These are phyloP conservation scores for Taphrina populina DNA, from an alignment of 1,139 yeast species.

Conservation along the genomic window DNA sequence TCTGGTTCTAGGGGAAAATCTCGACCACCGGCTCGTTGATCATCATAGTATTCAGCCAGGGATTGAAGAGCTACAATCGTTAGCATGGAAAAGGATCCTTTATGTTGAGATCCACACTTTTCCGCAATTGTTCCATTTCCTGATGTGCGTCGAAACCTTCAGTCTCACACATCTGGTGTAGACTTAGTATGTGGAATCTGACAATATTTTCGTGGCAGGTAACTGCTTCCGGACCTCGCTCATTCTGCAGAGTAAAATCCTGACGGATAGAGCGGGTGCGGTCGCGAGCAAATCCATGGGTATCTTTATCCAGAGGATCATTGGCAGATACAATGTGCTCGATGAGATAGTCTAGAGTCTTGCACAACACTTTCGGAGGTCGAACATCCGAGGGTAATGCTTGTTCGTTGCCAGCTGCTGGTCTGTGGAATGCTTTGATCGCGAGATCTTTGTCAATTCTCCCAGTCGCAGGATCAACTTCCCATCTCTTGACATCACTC, in stretches of 20 bases:
- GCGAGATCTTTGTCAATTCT: slow-evolving; percentile 65
- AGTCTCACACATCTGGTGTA: slow-evolving; percentile 82
- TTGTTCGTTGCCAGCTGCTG: slow-evolving; percentile 98
- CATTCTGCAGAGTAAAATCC: slow-evolving; percentile 94
- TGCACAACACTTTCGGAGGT: slow-evolving; percentile 70
- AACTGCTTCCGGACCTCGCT: slow-evolving; percentile 87
- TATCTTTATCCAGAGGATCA: slow-evolving; percentile 55
- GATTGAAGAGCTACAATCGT: slow-evolving; percentile 65
- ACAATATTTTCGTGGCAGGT: slow-evolving; percentile 92
- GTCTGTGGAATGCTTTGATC: slow-evolving; percentile 89
- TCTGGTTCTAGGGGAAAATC: slow-evolving; percentile 84
- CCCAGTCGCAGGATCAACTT: slow-evolving; percentile 62
- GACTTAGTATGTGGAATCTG: slow-evolving; percentile 74
- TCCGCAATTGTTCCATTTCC: slow-evolving; percentile 89
- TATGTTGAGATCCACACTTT: slow-evolving; percentile 43
- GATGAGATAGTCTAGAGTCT: slow-evolving; percentile 37
- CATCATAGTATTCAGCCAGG: slow-evolving; percentile 80
- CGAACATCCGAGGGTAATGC: slow-evolving; percentile 96
- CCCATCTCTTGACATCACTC: slow-evolving; percentile 78
- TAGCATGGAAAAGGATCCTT: background rate
- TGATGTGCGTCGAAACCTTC: slow-evolving; percentile 88
- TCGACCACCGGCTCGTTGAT: slow-evolving; percentile 69
- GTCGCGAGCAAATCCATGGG: slow-evolving; percentile 96
- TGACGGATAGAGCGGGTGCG: slow-evolving; percentile 96
- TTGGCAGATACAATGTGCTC: slow-evolving; percentile 31